Evolutionary conservation across 768 basidiomycete genomes (phyloP).

Genomic region (Collybiopsis confluens): DNA sequence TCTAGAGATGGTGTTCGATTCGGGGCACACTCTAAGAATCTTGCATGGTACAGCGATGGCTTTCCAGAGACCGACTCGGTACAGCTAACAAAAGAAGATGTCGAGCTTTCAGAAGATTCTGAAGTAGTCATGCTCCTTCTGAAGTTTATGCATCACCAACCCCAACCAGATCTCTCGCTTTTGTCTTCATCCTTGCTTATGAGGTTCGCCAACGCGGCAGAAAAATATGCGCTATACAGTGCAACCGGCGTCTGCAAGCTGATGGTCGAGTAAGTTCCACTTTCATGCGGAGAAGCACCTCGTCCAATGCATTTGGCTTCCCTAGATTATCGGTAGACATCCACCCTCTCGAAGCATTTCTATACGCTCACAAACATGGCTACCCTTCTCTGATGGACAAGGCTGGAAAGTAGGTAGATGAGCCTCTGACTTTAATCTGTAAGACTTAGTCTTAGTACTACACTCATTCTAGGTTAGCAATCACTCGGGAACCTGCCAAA

Average conservation of each 20-base stretch:
- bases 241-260: too few relatives aligned
- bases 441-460: too few relatives aligned
- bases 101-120: not conserved
- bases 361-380: not conserved
- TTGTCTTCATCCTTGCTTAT: not conserved
- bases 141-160: not conserved
- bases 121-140: slow-evolving; percentile 4
- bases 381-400: slow-evolving; percentile 3
- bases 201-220: not conserved
- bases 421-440: too few relatives aligned
- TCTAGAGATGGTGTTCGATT: not conserved
- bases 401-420: not conserved
- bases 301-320: too few relatives aligned
- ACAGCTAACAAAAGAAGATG: not conserved
- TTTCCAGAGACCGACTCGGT: not conserved
- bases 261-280: not conserved
- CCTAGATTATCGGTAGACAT: not conserved
- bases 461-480: not conserved
- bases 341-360: not conserved
- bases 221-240: not conserved
- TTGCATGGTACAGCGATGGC: not conserved
- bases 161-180: not conserved
- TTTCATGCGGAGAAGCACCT: not conserved
- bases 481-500: slow-evolving; percentile 2
- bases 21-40: not conserved